Evolutionary conservation across 352 stramenopile species (phyloP), one percentile per base, ranked within the genome.

Genomic region (Pythium phragmitis): DNA sequence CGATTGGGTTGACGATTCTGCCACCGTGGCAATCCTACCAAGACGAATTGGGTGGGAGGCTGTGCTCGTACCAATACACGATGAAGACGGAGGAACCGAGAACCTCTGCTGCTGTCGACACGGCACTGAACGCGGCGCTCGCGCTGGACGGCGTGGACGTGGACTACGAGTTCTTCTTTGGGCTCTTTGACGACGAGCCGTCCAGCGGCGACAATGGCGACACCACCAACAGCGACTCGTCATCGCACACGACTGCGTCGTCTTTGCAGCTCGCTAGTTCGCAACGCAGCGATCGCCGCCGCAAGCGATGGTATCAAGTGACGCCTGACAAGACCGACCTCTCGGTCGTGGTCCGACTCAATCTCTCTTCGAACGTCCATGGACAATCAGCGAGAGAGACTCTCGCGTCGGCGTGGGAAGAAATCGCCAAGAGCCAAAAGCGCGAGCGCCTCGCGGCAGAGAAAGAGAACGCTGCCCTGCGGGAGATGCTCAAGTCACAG

Each of bases 391-490:
- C 46, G 12, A 14, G 23, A 8, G 46, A 51, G 46, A 51, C 46
- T 3, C 33, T 57, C 13, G 36, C 30, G 33, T 34, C n/a, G 11
- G 51, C 28, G 33, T 57, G 51, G 51, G 51, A 43, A 34, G 51
- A 33, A 23, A 58, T 48, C 34, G 34, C 37, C 34, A 47, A 48
- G 19, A 58, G 12, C 52, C 34, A 58, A 26, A 19, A 26, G 4
- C 34, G 36, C n/a, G 34, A 36, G 37, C 52, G 52, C 8, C n/a
- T 49, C 16, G 16, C 34, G 19, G 52, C 52, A 19, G 52, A 58
- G 52, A 58, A 49, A 21, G 52, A 58, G 37, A 58, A 58, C 19
- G 52, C 36, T 12, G 33, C 21, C 34, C 52, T 58, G 4, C 21
- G 16, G 17, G 28, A 58, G 16, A 17, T 58, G 34, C 52, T 58